Base-by-base conservation (phyloP, 805 yeast species). In the Zygotorulaspora danielsina region DNA sequence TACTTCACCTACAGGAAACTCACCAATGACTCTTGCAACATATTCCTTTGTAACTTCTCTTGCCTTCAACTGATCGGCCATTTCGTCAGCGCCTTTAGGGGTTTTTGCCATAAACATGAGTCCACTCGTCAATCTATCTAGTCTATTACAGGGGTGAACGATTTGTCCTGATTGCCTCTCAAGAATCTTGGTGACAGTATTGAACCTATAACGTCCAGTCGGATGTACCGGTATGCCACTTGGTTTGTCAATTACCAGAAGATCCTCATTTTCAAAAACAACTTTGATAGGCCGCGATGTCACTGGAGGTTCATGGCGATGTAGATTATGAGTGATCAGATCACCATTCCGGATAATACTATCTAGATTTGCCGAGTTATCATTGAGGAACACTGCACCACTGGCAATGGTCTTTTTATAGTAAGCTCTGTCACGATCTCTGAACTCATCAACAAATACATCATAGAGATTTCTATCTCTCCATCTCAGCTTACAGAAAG, bases 161-260 rank as follows among this genome's bases (percentile, higher is more conserved):
- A 66, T 64, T 29, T 73, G 66, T 1, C 81, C 81, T 43, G 70
- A 59, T 51, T 89, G 94, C 39, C 78, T 76, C 59, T 85, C 81
- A 49, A 93, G 63, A 3, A 87, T 76, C 58, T 80, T 81, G 8
- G 94, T 84, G 15, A 86, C 74, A 0, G 95, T 77, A 58, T 81
- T 76, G 62, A 78, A 77, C 56, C 93, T 57, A 69, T 80, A 78
- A 47, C 89, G 65, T 0, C 97, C 98, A 0, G 96, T 83, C 3
- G 98, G 97, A 59, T 93, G 98, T 0, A 86, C 95, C 0, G 98
- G 97, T 2, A 93, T 73, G 0, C 98, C 97, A 3, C 93, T 75
- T 0, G 98, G 98, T 49, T 93, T 93, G 59, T 90, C 95, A 16
- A 93, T 81, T 3, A 84, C 94, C 4, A 93, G 69, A 16, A 87